Percentiles rank a stretch among this genome's conserved stretches.
These are phyloP conservation scores for Rhodotorula graminis DNA, from an alignment of 768 basidiomycete species.

Conservation along the genomic window DNA sequence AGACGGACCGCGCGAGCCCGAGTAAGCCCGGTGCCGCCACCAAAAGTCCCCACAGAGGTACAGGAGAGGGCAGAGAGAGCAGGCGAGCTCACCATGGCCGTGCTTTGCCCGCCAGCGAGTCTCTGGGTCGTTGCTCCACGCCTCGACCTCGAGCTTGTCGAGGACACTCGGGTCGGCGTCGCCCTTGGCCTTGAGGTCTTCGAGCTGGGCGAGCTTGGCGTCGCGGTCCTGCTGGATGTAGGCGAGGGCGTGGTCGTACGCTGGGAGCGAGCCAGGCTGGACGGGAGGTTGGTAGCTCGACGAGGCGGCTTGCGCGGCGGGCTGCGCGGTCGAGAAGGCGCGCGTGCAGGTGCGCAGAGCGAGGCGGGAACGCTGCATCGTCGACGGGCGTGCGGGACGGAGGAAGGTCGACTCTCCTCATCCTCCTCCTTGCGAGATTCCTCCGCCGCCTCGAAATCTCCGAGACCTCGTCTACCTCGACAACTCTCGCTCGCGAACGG, in stretches of 20 bases:
- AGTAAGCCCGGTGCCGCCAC: too few species aligned
- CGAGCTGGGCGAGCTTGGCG: constrained; percentile 52
- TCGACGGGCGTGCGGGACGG: too few species aligned
- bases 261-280: constrained; percentile 37
- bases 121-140: constrained; percentile 75
- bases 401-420: background rate
- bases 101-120: constrained; percentile 72
- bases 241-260: constrained; percentile 77
- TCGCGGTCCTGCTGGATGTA: constrained; percentile 63
- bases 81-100: constrained; percentile 62
- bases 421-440: background rate
- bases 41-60: background rate
- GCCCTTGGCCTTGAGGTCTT: constrained; percentile 47
- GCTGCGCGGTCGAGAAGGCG: constrained; percentile 11
- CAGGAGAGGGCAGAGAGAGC: background rate
- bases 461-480: too few species aligned
- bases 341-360: constrained; percentile 11
- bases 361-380: constrained; percentile 22
- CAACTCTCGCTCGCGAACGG: too few species aligned
- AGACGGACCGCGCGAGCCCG: too few species aligned
- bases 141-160: constrained; percentile 66
- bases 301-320: constrained; percentile 2
- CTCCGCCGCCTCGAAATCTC: too few species aligned
- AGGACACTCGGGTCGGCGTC: constrained; percentile 45
- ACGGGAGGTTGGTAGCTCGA: constrained; percentile 16